A percentile compares a stretch with the other conserved stretches of the same genome.
phyloP scores from a whole-genome alignment of 202 grass and related monocot species.

The Brachypodium distachyon region DNA sequence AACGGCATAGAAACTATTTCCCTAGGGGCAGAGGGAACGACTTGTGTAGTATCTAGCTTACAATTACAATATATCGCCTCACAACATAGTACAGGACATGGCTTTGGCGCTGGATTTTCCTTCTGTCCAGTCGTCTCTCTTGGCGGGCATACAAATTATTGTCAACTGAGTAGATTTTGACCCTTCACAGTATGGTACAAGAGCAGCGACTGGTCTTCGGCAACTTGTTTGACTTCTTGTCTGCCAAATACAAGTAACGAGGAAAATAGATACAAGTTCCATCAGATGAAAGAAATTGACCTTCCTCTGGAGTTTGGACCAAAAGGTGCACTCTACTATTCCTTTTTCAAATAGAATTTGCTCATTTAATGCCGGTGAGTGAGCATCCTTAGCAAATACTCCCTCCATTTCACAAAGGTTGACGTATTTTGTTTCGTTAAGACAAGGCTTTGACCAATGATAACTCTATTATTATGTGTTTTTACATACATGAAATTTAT shows the following conservation, averaged over 20 bases:
- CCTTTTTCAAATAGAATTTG: neutral
- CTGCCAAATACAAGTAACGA: conserved; percentile 19
- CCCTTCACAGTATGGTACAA: conserved; percentile 39
- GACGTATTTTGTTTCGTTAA: too few species aligned
- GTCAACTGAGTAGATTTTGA: neutral
- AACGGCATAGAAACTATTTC: conserved; percentile 12
- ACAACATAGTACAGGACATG: conserved; percentile 22
- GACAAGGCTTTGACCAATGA: too few species aligned
- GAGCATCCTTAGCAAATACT: neutral
- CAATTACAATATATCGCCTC: conserved; percentile 36
- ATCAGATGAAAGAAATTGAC: neutral
- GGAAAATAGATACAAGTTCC: neutral
- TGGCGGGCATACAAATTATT: conserved; percentile 33
- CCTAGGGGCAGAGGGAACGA: conserved; percentile 13
- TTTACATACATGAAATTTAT: too few species aligned
- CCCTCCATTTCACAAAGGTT: too few species aligned
- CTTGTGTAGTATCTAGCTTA: conserved; percentile 49
- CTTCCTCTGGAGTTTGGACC: neutral
- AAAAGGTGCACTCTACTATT: neutral
- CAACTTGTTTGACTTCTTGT: conserved; percentile 51
- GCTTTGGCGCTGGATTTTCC: neutral
- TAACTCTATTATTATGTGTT: too few species aligned
- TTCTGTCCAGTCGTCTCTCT: neutral
- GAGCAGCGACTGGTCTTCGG: conserved; percentile 50
- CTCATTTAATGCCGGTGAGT: neutral